Evolutionary conservation across 2,329 filamentous ascomycete species (phyloP), one percentile per base, ranked within the genome.

Genomic region (Aspergillus carbonarius): DNA sequence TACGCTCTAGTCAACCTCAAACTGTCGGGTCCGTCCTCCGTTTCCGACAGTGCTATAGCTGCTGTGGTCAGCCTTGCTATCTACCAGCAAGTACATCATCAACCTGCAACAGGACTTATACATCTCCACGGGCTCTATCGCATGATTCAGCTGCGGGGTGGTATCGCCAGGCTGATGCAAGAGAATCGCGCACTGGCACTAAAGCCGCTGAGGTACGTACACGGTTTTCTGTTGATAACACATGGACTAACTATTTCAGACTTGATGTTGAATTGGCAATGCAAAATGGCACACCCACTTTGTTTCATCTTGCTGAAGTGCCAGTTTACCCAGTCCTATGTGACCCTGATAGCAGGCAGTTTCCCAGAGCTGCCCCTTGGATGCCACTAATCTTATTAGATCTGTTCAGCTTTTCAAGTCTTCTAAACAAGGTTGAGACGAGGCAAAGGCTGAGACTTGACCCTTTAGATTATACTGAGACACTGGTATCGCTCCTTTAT

Each of bases 1-100:
- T 55, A 55, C 39, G 42, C 53, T 20, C 27, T 49, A 42, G 53
- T 55, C 53, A 55, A 55, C 27, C 37, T 55, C 27, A 49, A 55
- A 55, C 27, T 55, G 40, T 49, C 42, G 25, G 39, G 53, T 37
- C 53, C 53, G 2, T 55, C 25, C 12, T 55, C 53, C 25, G 53
- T 48, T 47, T 55, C 53, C 40, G 53, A 55, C 40, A 55, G 25
- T 5, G 40, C 40, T n/a, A 55, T 55, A 37, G 42, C 53, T 37
- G 53, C 53, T 13, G 53, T 55, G 27, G 40, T 55, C 12, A 55
- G 53, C 20, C 53, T 48, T 7, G 42, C 53, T 30, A 55, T 55
- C 25, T 55, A 55, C 42, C 53, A 55, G 40, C 53, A 55, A 18
- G 42, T 55, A 23, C 53, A 55, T 39, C 42, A 37, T 27, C 53